Base-by-base conservation (phyloP, 805 yeast species). In the Kluyveromyces dobzhanskii region DNA sequence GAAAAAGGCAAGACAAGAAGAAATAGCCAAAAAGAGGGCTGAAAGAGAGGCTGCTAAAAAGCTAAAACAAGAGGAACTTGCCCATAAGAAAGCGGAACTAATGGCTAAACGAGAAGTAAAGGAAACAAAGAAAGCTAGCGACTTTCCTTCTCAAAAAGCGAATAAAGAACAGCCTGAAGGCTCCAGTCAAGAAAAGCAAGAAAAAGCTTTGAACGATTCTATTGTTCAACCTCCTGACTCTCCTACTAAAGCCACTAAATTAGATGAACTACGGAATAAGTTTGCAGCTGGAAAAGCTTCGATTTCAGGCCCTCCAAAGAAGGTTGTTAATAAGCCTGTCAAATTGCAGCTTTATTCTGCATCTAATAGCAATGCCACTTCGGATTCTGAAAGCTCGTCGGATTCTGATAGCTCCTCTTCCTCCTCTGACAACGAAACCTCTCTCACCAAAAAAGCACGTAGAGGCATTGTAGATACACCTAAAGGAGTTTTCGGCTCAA, bases 401-500 rank as follows among this genome's bases (percentile, higher is more conserved):
- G 53, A 45, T 5, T 41, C 45, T 11, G 46, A 33, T 11, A 13
- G 17, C 18, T n/a, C 39, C 5, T 44, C 43, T 5, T 50, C 55
- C 7, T 43, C 52, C 2, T 46, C 54, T 13, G 54, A 54, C 4
- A 62, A 56, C 7, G 47, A 40, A 11, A 53, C 56, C 12, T 45
- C 57, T 21, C 44, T 48, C 30, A 40, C 36, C 3, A 51, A 40
- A 27, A 64, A 57, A 31, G 63, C 67, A 7, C 62, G 69, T 40
- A 60, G 73, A 41, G 49, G 54, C n/a, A 64, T 70, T 14, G 78
- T 73, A 4, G 66, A 67, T 29, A 65, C 75, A 2, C 78, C 78
- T 14, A 63, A 56, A 39, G 64, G 59, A n/a, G 40, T 57, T 3
- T 40, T 54, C 12, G 52, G 51, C 2, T 37, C 51, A 12, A 35